Evolutionary conservation across 1,139 yeast species (phyloP).

Genomic region (Geotrichum carabidarum): DNA sequence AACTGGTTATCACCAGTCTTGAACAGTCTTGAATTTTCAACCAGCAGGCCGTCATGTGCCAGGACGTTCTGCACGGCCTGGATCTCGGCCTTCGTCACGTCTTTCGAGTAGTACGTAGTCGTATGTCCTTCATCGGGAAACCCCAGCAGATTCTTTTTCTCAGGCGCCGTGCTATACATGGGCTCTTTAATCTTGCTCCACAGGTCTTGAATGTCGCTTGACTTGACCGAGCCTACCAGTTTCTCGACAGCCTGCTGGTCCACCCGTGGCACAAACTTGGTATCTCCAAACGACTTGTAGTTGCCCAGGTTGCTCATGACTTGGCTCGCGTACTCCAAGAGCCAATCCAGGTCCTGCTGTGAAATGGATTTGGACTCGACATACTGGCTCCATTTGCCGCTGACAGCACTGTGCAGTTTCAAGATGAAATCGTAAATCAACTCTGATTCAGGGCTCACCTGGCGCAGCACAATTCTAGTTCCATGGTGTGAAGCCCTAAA

Average conservation of each 20-base stretch:
- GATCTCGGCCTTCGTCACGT: slow-evolving; percentile 55
- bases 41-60: slow-evolving; percentile 54
- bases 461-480: slow-evolving; percentile 69
- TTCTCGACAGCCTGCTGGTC: slow-evolving; percentile 39
- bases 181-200: slow-evolving; percentile 47
- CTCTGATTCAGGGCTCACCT: slow-evolving; percentile 79
- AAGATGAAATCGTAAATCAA: slow-evolving; percentile 63
- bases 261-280: slow-evolving; percentile 70
- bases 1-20: slow-evolving; percentile 32
- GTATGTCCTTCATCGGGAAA: slow-evolving; percentile 73
- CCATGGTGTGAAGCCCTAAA: slow-evolving; percentile 81
- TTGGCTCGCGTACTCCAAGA: slow-evolving; percentile 75
- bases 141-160: slow-evolving; percentile 54
- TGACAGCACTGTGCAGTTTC: slow-evolving; percentile 50
- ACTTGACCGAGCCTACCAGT: neutral
- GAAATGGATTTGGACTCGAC: slow-evolving; percentile 1
- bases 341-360: slow-evolving; percentile 33
- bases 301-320: slow-evolving; percentile 78
- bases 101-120: slow-evolving; percentile 58
- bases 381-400: slow-evolving; percentile 2
- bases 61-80: slow-evolving; percentile 61
- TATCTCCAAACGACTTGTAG: slow-evolving; percentile 85
- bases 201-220: slow-evolving; percentile 36
- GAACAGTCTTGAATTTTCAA: slow-evolving; percentile 73
- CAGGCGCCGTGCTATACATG: slow-evolving; percentile 49